A percentile compares a stretch with the other conserved stretches of the same genome.
These are phyloP conservation scores for Amanita pseudoporphyria DNA, from an alignment of 768 basidiomycete genomes.

Conservation along the genomic window DNA sequence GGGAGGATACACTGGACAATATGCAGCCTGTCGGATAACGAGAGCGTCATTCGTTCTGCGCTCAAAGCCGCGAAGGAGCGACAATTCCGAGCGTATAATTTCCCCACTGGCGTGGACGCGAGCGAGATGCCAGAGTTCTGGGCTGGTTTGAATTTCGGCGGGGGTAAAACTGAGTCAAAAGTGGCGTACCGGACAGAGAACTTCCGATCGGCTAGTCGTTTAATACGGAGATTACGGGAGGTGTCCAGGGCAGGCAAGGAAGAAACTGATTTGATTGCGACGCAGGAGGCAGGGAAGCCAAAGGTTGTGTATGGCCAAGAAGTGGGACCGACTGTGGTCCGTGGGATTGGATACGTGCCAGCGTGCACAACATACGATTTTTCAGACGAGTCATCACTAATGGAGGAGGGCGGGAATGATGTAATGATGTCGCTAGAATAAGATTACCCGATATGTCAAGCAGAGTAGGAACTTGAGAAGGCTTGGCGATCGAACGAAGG, in stretches of 20 bases:
- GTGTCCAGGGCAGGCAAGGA: conserved; percentile 37
- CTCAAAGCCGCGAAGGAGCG: conserved; percentile 27
- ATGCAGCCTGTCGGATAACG: conserved; percentile 23
- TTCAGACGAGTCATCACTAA: neutral
- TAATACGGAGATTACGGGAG: conserved; percentile 31
- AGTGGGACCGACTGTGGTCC: too few species aligned
- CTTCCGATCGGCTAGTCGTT: conserved; percentile 25
- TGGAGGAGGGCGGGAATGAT: too few species aligned
- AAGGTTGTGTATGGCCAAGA: conserved; percentile 32
- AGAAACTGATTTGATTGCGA: conserved; percentile 26
- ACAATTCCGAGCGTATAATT: conserved; percentile 33
- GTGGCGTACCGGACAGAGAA: conserved; percentile 17
- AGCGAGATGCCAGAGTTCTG: conserved; percentile 37
- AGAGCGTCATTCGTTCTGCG: conserved; percentile 24
- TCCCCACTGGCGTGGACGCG: conserved; percentile 39
- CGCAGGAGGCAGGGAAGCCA: conserved; percentile 30
- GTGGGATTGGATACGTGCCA: neutral
- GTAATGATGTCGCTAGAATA: too few species aligned
- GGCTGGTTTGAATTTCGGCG: conserved; percentile 34
- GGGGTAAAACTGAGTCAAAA: conserved; percentile 17
- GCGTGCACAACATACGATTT: neutral
- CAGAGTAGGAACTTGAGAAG: too few species aligned
- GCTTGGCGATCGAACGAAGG: too few species aligned
- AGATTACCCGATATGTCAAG: too few species aligned
- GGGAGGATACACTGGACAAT: conserved; percentile 60